Evolutionary conservation across 2,329 filamentous ascomycete genomes (phyloP), one percentile per base, ranked within the genome.

Genomic region (Ceratocystis cubensis): DNA sequence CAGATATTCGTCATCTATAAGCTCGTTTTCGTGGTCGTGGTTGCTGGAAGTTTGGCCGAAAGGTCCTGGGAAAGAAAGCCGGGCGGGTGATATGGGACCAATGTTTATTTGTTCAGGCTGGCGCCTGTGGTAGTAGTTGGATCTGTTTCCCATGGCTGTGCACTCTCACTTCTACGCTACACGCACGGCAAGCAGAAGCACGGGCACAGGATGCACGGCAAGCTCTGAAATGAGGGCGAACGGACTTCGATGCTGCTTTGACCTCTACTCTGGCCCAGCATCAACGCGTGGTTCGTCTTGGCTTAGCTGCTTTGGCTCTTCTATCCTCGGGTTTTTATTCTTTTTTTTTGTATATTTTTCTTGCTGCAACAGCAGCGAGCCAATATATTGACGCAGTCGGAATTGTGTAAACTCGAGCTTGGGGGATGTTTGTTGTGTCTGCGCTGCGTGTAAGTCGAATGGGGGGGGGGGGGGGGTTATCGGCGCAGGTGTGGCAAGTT

Each of bases 81-180:
- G 53, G 53, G 28, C 53, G 53, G 53, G 53, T 15, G 53, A 57
- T 25, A 57, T 57, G 53, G 53, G 53, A 15, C 53, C 53, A 57
- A 57, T 57, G 53, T 57, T 57, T 57, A 57, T 57, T 57, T 57
- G 53, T 57, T 57, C 53, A 30, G 53, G 53, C 53, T 57, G 53
- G 53, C 53, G 53, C 53, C 53, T 57, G 13, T 57, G 53, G 53
- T 57, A n/a, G 53, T 57, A 57, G 53, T 57, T 57, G 15, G 53
- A 30, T 28, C 15, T 33, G 53, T 28, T 57, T 8, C 53, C 53
- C 53, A 57, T 57, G 53, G 53, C 53, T 28, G 53, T 33, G 53
- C 28, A 33, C 53, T 8, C 53, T 15, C 20, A 15, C 22, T 15
- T 25, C 20, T 28, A 56, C 50, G 28, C 8, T 25, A 28, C n/a